Evolutionary conservation across 306 rosid genomes (phyloP), one percentile per base, ranked within the genome.

Genomic region (Phaseolus lunatus): DNA sequence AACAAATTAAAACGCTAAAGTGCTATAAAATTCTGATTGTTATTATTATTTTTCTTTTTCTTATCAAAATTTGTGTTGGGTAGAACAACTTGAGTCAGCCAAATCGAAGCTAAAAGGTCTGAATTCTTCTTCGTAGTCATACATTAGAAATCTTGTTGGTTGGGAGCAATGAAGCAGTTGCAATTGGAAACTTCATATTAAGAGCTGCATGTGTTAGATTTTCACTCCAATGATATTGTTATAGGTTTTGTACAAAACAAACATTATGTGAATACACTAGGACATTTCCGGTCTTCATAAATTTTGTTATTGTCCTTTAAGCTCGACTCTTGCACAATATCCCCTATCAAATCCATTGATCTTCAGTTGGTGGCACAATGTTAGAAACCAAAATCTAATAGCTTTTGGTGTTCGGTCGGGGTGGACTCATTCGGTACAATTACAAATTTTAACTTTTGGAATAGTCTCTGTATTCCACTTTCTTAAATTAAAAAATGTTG

Each of bases 1-100:
- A 26, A 35, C 10, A 16, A 45, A 35, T 24, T 18, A 52, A 65
- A 27, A 53, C 31, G 15, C 43, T 18, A 5, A 15, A 33, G 39
- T 33, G 9, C 9, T 33, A 33, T 33, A 33, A 1, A 20, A 9
- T 71, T 49, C 43, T 80, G 49, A 27, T 83, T 27, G 29, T 63
- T 39, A 20, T 44, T 22, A 18, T 33, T 35, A n/a, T 5, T 14
- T 5, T 64, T 27, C 0, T 4, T 45, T 52, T 56, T 20, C 61
- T 44, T 44, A 39, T 49, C 20, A 9, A 6, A 69, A 44, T 23
- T 78, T 73, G 31, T 80, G 70, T 31, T 67, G 52, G 48, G 31
- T 63, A 91, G 91, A 91, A 50, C 85, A 86, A 79, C 87, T 91
- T 39, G 89, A 91, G 81, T 77, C 85, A 76, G 86, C 83, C 70